Conservation (phyloP, 2,329 filamentous ascomycete genomes). For the Fusarium torulosum region DNA sequence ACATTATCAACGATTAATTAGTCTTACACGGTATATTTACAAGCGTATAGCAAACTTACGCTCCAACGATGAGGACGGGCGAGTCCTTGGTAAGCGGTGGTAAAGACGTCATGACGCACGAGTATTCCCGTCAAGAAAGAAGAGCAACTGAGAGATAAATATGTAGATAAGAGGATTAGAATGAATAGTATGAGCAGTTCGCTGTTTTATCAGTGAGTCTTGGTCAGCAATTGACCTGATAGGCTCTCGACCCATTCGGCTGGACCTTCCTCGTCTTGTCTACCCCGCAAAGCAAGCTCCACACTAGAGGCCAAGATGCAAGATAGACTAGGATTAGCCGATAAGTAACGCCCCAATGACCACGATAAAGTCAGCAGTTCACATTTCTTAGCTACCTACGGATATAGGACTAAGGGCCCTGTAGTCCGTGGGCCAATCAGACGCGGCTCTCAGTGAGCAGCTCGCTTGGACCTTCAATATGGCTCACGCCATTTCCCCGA, state of each 20-base stretch:
- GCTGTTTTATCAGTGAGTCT: neutral
- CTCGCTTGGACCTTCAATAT: constrained; percentile 28
- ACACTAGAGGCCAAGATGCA: neutral
- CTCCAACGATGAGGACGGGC: constrained; percentile 13
- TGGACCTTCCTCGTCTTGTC: neutral
- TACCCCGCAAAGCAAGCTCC: neutral
- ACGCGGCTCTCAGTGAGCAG: accelerated
- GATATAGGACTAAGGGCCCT: neutral
- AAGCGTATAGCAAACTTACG: neutral
- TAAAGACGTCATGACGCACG: neutral
- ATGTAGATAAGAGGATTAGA: neutral
- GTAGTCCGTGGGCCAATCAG: neutral
- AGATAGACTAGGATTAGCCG: neutral
- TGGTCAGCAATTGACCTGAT: neutral
- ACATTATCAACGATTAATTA: neutral
- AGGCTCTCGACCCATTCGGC: neutral
- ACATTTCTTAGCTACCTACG: too few relatives aligned
- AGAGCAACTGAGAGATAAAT: neutral
- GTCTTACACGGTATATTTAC: neutral
- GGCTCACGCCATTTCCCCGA: too few relatives aligned
- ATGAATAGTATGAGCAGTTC: neutral
- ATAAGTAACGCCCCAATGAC: neutral
- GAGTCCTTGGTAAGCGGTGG: neutral
- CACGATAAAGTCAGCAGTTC: neutral
- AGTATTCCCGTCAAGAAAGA: too few relatives aligned